Base-by-base conservation (phyloP, 2,329 filamentous ascomycete genomes). In the Emergomyces pasteurianus region DNA sequence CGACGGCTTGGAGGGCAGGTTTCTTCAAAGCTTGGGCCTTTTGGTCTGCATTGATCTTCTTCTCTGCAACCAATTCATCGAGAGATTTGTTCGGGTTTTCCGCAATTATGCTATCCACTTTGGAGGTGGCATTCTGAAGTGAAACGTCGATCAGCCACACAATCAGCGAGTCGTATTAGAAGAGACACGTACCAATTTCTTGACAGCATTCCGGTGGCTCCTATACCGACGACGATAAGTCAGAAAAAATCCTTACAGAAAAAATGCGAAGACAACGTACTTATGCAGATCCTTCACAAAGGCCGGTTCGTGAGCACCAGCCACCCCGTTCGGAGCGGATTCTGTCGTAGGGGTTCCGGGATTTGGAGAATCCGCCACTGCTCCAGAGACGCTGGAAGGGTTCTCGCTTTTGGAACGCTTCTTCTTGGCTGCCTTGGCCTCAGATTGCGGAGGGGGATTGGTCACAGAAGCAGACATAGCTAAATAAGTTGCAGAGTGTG, bases 221-320 rank as follows among this genome's bases (percentile, higher is more conserved):
- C 91, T 96, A 18, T 9, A 63, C 52, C 43, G 47, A 43, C n/a
- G 21, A 40, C 21, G 1, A 10, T 52, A 53, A 54, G 34, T 47
- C 34, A 23, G 62, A 55, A 55, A 0, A 2, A 40, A 28, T 56
- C n/a, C 23, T 42, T n/a, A 10, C 10, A 38, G 42, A 59, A 36
- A 34, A 50, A 42, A 59, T 16, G 36, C n/a, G 70, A 55, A 42
- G 47, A 38, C 31, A 40, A 72, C 86, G 72, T 79, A 96, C 92
- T 95, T 96, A 72, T 92, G 86, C 57, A 97, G 81, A 73, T 97
- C 92, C 72, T 86, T 90, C 72, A 96, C 82, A 77, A 92, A 91
- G 46, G 86, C 80, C 69, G 84, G 91, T 73, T 96, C 92, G 64
- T 78, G 79, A 64, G 84, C 84, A 61, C 89, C 86, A 58, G 77